Evolutionary conservation across 2,329 filamentous ascomycete species (phyloP), one percentile per base, ranked within the genome.

Genomic region (Magnaporthiopsis incrustans): DNA sequence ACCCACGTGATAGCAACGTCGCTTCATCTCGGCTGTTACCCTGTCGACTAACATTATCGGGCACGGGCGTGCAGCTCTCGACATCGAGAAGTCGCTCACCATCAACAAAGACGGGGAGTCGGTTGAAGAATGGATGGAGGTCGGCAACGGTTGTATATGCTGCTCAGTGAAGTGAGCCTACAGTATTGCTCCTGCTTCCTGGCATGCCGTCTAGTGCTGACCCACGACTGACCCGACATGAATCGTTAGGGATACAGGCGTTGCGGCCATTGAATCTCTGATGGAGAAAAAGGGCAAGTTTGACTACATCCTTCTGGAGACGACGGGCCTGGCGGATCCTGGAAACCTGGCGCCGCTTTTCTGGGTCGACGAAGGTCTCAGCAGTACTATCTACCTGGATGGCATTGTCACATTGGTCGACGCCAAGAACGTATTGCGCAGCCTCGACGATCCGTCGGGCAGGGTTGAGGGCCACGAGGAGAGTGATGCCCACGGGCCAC

Each of bases 271-370:
- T 64, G 95, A 99, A 78, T 91, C 91, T 1, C 81, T 99, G 3
- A 98, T 99, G 91, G 91, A 93, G 68, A 92, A 92, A 71, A 91
- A 91, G 68, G 94, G 94, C 61, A 88, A 89, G 5, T 99, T 99
- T 73, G 95, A 99, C 78, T 99, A 98, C 77, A 98, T 99, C 68
- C 84, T 99, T 2, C 86, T 99, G 1, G 95, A 99, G 75, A 99
- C 95, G 0, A 98, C 95, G 0, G 95, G 95, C 0, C 83, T 99
- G 7, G 95, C 95, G 5, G 94, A 99, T 72, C 95, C 95, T 0
- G 95, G 95, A 1, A 98, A 98, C 71, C 87, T 99, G 62, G 95
- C 95, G 0, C 95, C 95, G 0, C 79, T 98, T 18, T 99, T 99
- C 78, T 99, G 95, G 95, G 89, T 99, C 32, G 95, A 99, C 70